Conservation (phyloP, 2,329 filamentous ascomycete species). For the Fusarium sp. region DNA sequence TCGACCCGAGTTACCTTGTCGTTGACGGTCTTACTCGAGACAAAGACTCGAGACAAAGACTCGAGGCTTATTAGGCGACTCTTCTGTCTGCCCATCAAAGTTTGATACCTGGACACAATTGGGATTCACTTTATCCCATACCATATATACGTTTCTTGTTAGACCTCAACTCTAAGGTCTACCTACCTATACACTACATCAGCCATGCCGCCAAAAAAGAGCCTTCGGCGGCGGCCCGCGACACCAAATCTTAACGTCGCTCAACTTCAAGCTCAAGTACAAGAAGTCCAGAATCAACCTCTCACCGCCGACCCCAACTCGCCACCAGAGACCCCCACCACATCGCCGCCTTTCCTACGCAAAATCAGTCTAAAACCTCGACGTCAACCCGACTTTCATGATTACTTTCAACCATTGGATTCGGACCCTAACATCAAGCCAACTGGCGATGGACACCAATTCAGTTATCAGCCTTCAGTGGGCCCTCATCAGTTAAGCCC, state of each 20-base stretch:
- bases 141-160: conserved; percentile 46
- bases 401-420: conserved; percentile 46
- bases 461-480: conserved; percentile 54
- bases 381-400: conserved; percentile 50
- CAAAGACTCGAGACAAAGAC: conserved; percentile 1
- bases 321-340: conserved; percentile 61
- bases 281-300: conserved; percentile 41
- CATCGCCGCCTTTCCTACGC: conserved; percentile 51
- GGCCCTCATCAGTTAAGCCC: conserved; percentile 53
- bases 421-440: conserved; percentile 58
- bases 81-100: neutral
- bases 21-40: conserved; percentile 21
- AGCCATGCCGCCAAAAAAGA: conserved; percentile 51
- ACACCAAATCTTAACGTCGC: conserved; percentile 56
- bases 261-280: conserved; percentile 28
- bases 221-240: conserved; percentile 52
- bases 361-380: conserved; percentile 49
- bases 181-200: conserved; percentile 9
- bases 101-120: conserved; percentile 4
- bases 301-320: conserved; percentile 57
- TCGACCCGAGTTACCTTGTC: conserved; percentile 5
- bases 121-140: conserved; percentile 12
- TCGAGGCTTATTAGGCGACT: neutral
- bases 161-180: conserved; percentile 16
- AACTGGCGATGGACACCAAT: conserved; percentile 56